These are phyloP conservation scores for Camelina hispida DNA, from an alignment of 345 rosid species.

Conservation along the genomic window DNA sequence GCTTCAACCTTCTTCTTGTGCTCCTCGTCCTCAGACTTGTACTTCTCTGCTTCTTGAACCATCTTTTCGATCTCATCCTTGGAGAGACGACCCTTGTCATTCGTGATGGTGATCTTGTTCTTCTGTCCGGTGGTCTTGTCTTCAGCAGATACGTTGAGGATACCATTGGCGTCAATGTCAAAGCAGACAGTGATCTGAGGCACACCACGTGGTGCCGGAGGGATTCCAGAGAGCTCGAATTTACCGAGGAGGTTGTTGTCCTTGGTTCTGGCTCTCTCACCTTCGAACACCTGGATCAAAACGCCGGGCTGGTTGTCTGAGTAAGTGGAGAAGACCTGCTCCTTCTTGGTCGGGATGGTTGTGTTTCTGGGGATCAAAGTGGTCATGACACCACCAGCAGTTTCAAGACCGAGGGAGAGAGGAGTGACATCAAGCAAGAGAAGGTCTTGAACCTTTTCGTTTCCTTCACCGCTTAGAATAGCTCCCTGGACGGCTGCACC, in stretches of 20 bases:
- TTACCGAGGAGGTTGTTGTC: constrained; percentile 85
- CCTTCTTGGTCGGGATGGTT: constrained; percentile 76
- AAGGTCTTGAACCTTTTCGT: constrained; percentile 86
- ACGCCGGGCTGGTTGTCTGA: constrained; percentile 84
- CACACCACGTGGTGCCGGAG: constrained; percentile 83
- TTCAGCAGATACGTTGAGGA: constrained; percentile 82
- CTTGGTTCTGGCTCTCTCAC: constrained; percentile 77
- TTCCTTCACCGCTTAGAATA: constrained; percentile 77
- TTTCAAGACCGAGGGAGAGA: constrained; percentile 75
- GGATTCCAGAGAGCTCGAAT: constrained; percentile 78
- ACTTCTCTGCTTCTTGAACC: constrained; percentile 62
- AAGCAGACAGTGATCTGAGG: constrained; percentile 84
- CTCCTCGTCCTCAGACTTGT: constrained; percentile 58
- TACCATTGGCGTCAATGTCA: constrained; percentile 79
- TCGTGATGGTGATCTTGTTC: constrained; percentile 81
- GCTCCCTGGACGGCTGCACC: constrained; percentile 93
- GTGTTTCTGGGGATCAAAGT: constrained; percentile 79
- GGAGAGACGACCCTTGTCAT: constrained; percentile 61
- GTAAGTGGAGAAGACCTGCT: constrained; percentile 75
- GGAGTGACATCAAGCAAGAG: constrained; percentile 75
- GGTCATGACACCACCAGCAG: constrained; percentile 85
- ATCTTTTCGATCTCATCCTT: constrained; percentile 63
- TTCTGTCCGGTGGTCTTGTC: constrained; percentile 81
- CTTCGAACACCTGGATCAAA: constrained; percentile 81
- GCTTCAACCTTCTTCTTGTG: constrained; percentile 59